Base-by-base conservation (phyloP, 345 rosid genomes). In the Psidium guajava region DNA sequence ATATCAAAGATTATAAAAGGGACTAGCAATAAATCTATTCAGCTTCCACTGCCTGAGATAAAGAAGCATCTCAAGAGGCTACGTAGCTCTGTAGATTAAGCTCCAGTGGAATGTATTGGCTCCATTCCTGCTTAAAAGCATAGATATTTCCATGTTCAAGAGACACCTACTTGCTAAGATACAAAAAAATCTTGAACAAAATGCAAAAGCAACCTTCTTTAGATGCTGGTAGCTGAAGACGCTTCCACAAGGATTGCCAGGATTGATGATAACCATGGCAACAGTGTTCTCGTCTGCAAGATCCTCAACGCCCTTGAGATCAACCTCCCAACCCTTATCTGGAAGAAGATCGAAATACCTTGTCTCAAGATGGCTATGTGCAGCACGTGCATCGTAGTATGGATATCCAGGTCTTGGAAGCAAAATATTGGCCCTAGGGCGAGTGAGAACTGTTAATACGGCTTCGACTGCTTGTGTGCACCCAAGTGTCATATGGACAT, bases 381-480 rank as follows among this genome's bases (percentile, higher is more conserved):
- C 83, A 11, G 93, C 92, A 55, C 90, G 88, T 54, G 92, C 88
- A 88, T 93, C 94, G 40, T 93, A 93, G 86, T 64, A 86, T n/a
- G 97, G 93, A 84, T 50, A 95, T 50, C 95, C 94, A 16, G 94
- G 96, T 81, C 92, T 89, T 20, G 97, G 97, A 80, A 94, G 91
- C 87, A 95, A 86, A 47, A 94, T 90, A 85, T 93, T 95, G 59
- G 94, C 95, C 59, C 92, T 92, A 59, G 96, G 96, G 49, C 89
- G 87, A 51, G 91, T 92, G n/a, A 95, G 90, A 13, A 90, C 93
- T 7, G 89, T 59, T 64, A 93, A 27, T 64, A 91, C 82, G n/a
- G 88, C 25, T 89, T 94, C 96, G 13, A 93, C 87, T 13, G 94
- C 94, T 89, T 93, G 95, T 73, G 36, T 86, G 90, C 95, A 91